A percentile compares a stretch with the other conserved stretches of the same genome.
Conservation (phyloP, 1,139 yeast genomes). For the Nakaseomyces glabratus region DNA sequence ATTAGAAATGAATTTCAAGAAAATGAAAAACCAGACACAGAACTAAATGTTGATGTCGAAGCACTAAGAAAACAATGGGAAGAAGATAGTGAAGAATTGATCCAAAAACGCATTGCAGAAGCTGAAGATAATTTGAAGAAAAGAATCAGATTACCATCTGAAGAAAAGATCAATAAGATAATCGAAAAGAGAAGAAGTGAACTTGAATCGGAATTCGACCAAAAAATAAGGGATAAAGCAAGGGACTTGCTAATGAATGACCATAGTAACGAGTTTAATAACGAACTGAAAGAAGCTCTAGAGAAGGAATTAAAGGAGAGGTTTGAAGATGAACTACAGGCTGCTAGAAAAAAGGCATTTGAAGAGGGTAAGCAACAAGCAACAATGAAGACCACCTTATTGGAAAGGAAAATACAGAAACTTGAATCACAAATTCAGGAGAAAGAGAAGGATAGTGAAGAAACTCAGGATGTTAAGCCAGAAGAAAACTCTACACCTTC, state of each 20-base stretch:
- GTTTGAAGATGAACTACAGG: slow-evolving; percentile 26
- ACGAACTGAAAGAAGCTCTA: slow-evolving; percentile 9
- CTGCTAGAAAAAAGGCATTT: slow-evolving; percentile 32
- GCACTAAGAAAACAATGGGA: slow-evolving; percentile 19
- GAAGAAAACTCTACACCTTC: slow-evolving; percentile 18
- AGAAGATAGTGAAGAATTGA: slow-evolving; percentile 23
- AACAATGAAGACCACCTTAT: slow-evolving; percentile 27
- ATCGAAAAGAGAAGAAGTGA: slow-evolving; percentile 20
- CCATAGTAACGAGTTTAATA: slow-evolving; percentile 12
- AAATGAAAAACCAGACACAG: slow-evolving; percentile 16
- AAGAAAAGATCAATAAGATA: slow-evolving; percentile 22
- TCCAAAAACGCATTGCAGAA: slow-evolving; percentile 15
- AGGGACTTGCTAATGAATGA: slow-evolving; percentile 4
- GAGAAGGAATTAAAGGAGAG: slow-evolving; percentile 15
- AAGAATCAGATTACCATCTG: slow-evolving; percentile 23
- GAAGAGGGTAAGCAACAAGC: slow-evolving; percentile 35
- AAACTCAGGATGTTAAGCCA: slow-evolving; percentile 28
- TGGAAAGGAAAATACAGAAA: slow-evolving; percentile 24
- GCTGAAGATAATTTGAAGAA: slow-evolving; percentile 27
- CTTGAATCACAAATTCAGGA: slow-evolving; percentile 15
- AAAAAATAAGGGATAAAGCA: slow-evolving; percentile 7
- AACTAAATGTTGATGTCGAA: slow-evolving; percentile 12
- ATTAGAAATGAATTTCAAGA: slow-evolving; percentile 13
- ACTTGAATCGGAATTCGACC: slow-evolving; percentile 22
- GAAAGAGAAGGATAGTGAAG: slow-evolving; percentile 7